Base-by-base conservation (phyloP, 2,329 filamentous ascomycete genomes). In the Colletotrichum sp. region DNA sequence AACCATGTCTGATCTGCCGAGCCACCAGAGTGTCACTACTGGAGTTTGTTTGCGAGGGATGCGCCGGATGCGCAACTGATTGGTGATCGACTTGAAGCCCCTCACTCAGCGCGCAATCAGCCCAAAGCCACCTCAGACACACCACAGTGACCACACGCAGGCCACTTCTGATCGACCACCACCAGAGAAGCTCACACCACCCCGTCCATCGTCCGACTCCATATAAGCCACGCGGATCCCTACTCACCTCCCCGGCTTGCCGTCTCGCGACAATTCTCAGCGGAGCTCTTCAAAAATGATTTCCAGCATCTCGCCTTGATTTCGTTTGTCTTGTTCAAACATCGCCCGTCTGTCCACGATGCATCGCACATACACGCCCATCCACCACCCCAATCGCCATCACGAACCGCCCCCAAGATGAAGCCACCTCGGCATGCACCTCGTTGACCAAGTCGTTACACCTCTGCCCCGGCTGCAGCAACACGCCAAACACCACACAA, bases 141-240 rank as follows among this genome's bases (percentile, higher is more conserved):
- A 52, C 43, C 43, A 52, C 6, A 22, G n/a, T 22, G n/a, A 52
- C 43, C 43, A 52, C 43, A 52, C 43, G 43, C 43, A 52, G 43
- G 43, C 43, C 43, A 52, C 43, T 13, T 52, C 43, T 36, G 70
- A 25, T 58, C 36, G 25, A 36, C 69, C 61, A 22, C n/a, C 28
- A 22, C 61, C 22, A 13, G 8, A 12, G 16, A 34, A 30, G 39
- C 66, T 71, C 71, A 60, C 60, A 61, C 67, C 67, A 71, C 71
- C 70, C 25, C 36, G 12, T 58, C 68, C 25, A 36, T 66, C 34
- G n/a, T 71, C 52, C 30, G 34, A 34, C 55, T 39, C 61, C 12
- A 71, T 75, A 75, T 75, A 75, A 75, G 28, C 55, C 68, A 43
- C 28, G n/a, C 55, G 61, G 18, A 61, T 75, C 68, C 72, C 72